Evolutionary conservation across 306 rosid genomes (phyloP).

Genomic region (Morella rubra): DNA sequence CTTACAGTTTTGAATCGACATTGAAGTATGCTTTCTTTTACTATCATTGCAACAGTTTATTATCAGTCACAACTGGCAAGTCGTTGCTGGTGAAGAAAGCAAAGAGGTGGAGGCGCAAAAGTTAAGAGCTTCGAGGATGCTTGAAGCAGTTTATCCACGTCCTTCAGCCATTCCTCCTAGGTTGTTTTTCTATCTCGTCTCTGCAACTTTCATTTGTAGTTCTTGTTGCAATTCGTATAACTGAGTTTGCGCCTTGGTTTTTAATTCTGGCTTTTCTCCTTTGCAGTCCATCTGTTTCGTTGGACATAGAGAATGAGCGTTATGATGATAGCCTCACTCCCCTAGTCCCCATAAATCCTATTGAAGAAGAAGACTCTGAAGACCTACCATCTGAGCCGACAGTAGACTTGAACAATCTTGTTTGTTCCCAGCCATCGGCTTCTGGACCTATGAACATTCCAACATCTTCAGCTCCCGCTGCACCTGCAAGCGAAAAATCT

Average conservation of each 20-base stretch:
- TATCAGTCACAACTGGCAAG: conserved; percentile 42
- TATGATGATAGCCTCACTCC: conserved; percentile 58
- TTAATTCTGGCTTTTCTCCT: background rate
- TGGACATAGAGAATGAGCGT: conserved; percentile 38
- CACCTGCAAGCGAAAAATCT: conserved; percentile 23
- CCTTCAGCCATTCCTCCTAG: conserved; percentile 59
- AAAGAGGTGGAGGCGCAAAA: conserved; percentile 46
- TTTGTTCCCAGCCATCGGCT: conserved; percentile 4
- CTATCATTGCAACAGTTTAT: conserved; percentile 38
- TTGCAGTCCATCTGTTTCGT: conserved; percentile 53
- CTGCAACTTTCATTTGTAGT: conserved; percentile 1
- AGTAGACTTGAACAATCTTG: conserved; percentile 14
- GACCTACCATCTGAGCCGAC: conserved; percentile 26
- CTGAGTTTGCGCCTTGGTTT: conserved; percentile 9
- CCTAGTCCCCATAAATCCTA: conserved; percentile 48
- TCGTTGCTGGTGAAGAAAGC: conserved; percentile 77
- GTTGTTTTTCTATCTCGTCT: conserved; percentile 32
- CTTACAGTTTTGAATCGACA: background rate
- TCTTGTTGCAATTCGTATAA: background rate
- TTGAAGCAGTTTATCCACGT: conserved; percentile 72
- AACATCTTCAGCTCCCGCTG: conserved; percentile 10
- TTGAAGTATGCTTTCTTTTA: background rate
- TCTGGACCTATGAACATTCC: conserved; percentile 15
- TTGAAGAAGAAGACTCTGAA: conserved; percentile 51
- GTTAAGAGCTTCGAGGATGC: conserved; percentile 49